Evolutionary conservation across 441 rosid genomes (phyloP), one percentile per base, ranked within the genome.

Genomic region (Metrosideros polymorpha): DNA sequence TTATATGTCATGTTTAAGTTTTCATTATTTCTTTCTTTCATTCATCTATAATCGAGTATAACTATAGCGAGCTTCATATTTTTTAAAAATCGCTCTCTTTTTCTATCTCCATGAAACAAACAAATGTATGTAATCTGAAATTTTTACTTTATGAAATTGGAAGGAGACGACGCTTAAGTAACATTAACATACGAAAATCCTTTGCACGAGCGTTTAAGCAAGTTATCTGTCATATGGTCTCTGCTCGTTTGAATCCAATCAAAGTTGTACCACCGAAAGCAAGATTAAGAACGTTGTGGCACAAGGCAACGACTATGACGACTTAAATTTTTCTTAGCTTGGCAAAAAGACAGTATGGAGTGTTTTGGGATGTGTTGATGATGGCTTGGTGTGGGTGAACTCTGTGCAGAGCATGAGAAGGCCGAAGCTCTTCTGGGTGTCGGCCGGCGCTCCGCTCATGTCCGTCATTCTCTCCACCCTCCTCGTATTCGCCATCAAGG

Each of bases 361-460:
- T 35, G 8, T 66, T 66, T 19, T 35, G 79, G 47, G 79, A 3
- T 9, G 76, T 5, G 77, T 29, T 19, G 32, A 50, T 85, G 47
- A 52, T 43, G 52, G 17, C 27, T 55, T n/a, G 83, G 18, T 84
- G 75, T 53, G 88, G 84, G 87, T 25, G 79, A 35, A 71, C 79
- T 71, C n/a, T 6, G 15, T 89, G 92, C 93, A 97, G 99, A 92
- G 98, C 91, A 93, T 93, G 93, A 95, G 88, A 90, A 94, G 88
- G 82, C 98, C 99, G 79, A 94, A 90, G 90, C 91, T 97, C 84
- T 95, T 95, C 87, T 97, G 98, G 99, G 93, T 97, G 39, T 94
- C 99, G 83, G 98, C 98, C 0, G 97, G 97, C 86, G 95, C 98
- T 25, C 99, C 99, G 25, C 93, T 97, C 59, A 55, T 90, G 57